Base-by-base conservation (phyloP, 192 early-diverging fungal species). In the Spizellomyces punctatus region DNA sequence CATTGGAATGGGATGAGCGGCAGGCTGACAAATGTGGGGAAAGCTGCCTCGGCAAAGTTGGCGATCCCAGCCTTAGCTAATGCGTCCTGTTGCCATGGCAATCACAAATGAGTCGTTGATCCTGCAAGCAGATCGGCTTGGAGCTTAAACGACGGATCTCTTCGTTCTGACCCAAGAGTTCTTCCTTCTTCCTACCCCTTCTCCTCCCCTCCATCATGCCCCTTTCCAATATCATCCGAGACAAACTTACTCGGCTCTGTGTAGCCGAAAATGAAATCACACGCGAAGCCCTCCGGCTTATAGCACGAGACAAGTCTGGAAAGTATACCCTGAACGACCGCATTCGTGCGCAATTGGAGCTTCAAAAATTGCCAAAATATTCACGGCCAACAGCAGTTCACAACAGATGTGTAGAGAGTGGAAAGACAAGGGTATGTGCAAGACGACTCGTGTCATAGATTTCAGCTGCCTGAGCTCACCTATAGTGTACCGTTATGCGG, bases 301-400 rank as follows among this genome's bases (percentile, higher is more conserved):
- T 84, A 21, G 69, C 67, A 67, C 71, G 60, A 10, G 77, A 84
- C 72, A 8, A 22, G n/a, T 45, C 65, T 42, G 63, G 68, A 10
- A 21, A 10, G 10, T 65, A 73, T 43, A 73, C 78, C 27, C 69
- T 74, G 45, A 66, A 69, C 42, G 58, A 71, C 22, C 80, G 79
- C 14, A 42, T 85, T 17, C 67, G 73, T 66, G 83, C 83, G 19
- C 78, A 79, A 71, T 66, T 85, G 6, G 79, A 76, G 48, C 77
- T 85, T 57, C 78, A 85, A 22, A 76, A 81, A 65, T 68, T 82
- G 48, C 76, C 80, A 7, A 71, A 79, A 43, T 81, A 85, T 63
- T 70, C 70, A 5, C 57, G 80, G 58, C 81, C 81, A n/a, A 60
- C 67, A 6, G 78, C 77, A 8, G 67, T 83, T 10, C 69, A 74